These are phyloP conservation scores for Heritiera fomes DNA, from an alignment of 345 rosid genomes.

Conservation along the genomic window DNA sequence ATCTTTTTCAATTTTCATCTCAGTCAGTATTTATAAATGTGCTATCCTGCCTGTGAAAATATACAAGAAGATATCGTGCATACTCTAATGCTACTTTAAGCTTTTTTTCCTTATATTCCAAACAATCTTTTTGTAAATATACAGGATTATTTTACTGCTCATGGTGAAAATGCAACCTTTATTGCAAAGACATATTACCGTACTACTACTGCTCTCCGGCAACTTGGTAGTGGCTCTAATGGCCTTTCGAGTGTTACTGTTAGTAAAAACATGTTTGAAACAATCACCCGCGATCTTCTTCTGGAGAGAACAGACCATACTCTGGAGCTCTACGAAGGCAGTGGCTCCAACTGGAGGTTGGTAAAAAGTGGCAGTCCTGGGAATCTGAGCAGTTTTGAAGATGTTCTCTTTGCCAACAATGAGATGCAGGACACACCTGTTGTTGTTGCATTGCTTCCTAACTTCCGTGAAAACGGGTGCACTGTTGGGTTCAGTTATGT, in stretches of 20 bases:
- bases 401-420: slow-evolving; percentile 85
- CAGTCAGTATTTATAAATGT: background rate
- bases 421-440: slow-evolving; percentile 74
- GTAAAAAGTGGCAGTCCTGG: slow-evolving; percentile 89
- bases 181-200: slow-evolving; percentile 89
- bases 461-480: slow-evolving; percentile 65
- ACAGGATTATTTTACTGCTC: slow-evolving; percentile 94
- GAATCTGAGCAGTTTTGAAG: slow-evolving; percentile 93
- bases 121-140: slow-evolving; percentile 19
- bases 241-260: slow-evolving; percentile 84
- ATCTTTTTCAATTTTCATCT: background rate
- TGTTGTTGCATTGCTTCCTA: slow-evolving; percentile 66
- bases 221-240: slow-evolving; percentile 68
- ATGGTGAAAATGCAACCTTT: slow-evolving; percentile 86
- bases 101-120: background rate
- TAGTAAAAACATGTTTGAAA: slow-evolving; percentile 87
- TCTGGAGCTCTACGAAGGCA: slow-evolving; percentile 82
- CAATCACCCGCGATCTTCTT: slow-evolving; percentile 78
- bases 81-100: background rate
- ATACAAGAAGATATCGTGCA: background rate
- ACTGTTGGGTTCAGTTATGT: slow-evolving; percentile 80
- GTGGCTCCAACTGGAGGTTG: slow-evolving; percentile 91
- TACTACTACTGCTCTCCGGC: slow-evolving; percentile 83
- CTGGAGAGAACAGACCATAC: slow-evolving; percentile 91
- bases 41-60: background rate